These are phyloP conservation scores for Sphaerosporella brunnea DNA, from an alignment of 495 filamentous ascomycete genomes.

Conservation along the genomic window DNA sequence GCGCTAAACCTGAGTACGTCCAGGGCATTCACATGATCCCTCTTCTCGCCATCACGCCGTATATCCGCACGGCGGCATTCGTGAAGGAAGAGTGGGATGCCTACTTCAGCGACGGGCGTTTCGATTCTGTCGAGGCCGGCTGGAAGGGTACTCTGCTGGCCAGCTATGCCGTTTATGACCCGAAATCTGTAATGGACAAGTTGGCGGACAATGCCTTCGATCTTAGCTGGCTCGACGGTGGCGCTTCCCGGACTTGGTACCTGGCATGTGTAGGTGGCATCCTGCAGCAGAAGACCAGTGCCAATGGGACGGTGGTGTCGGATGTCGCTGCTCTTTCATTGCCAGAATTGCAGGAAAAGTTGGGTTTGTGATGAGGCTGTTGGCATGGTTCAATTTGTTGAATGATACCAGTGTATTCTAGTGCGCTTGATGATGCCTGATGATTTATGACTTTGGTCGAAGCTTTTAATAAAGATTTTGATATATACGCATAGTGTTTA, in stretches of 20 bases:
- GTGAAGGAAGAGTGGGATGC: constrained; percentile 71
- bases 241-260: constrained; percentile 79
- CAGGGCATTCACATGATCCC: constrained; percentile 97
- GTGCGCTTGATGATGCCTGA: no score
- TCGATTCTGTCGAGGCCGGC: constrained; percentile 44
- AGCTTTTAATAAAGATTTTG: no score
- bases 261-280: constrained; percentile 50
- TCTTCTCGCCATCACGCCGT: constrained; percentile 50
- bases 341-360: no score
- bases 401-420: no score
- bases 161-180: constrained; percentile 65
- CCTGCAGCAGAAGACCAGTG: no score
- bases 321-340: no score
- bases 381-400: no score
- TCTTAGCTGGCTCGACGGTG: constrained; percentile 61
- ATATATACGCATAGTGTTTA: no score
- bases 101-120: constrained; percentile 49
- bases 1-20: constrained; percentile 59
- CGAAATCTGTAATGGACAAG: constrained; percentile 50
- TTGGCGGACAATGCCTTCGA: constrained; percentile 52
- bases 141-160: constrained; percentile 77
- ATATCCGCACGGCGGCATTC: constrained; percentile 50
- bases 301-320: no score
- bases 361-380: no score
- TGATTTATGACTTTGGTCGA: no score